phyloP scores from a whole-genome alignment of 2,329 filamentous ascomycete genomes.

The Clathrospora elynae region DNA sequence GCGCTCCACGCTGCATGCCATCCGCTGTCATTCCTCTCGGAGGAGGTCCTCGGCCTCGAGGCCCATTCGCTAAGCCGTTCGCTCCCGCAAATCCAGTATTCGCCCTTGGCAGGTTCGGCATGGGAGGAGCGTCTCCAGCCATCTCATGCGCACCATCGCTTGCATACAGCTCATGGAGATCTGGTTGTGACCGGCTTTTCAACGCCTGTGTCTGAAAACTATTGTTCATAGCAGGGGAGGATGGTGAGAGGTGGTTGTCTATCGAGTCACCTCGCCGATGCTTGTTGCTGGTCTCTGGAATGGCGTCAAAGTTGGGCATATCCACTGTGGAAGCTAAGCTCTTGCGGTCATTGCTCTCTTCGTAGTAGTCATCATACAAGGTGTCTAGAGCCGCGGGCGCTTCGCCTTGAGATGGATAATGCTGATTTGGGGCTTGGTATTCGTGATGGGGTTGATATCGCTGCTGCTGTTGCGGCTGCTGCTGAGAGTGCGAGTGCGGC shows the following conservation, averaged over 20 bases:
- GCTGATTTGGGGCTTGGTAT: constrained; percentile 27
- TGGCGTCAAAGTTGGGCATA: constrained; percentile 68
- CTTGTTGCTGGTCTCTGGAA: constrained; percentile 45
- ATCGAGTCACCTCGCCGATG: constrained; percentile 47
- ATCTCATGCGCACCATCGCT: constrained; percentile 70
- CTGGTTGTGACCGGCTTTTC: constrained; percentile 70
- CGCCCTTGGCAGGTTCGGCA: constrained; percentile 56
- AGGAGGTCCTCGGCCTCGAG: constrained; percentile 38
- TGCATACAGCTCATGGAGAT: constrained; percentile 53
- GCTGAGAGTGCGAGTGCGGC: constrained; percentile 28
- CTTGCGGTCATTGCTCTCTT: constrained; percentile 39
- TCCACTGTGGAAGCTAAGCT: constrained; percentile 58
- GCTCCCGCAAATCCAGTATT: constrained; percentile 45
- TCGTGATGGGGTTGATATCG: constrained; percentile 27
- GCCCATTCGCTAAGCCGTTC: constrained; percentile 33
- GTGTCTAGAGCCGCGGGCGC: constrained; percentile 54
- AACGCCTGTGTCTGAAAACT: constrained; percentile 52
- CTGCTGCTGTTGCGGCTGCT: constrained; percentile 24
- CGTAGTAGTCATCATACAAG: constrained; percentile 57
- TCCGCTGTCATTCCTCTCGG: constrained; percentile 22
- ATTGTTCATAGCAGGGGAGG: no score
- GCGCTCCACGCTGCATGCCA: constrained; percentile 19
- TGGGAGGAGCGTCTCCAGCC: constrained; percentile 62
- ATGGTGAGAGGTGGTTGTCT: constrained; percentile 42
- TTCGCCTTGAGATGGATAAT: constrained; percentile 30